Base-by-base conservation (phyloP, 371 early-diverging fungal genomes). In the Mycotypha africana region DNA sequence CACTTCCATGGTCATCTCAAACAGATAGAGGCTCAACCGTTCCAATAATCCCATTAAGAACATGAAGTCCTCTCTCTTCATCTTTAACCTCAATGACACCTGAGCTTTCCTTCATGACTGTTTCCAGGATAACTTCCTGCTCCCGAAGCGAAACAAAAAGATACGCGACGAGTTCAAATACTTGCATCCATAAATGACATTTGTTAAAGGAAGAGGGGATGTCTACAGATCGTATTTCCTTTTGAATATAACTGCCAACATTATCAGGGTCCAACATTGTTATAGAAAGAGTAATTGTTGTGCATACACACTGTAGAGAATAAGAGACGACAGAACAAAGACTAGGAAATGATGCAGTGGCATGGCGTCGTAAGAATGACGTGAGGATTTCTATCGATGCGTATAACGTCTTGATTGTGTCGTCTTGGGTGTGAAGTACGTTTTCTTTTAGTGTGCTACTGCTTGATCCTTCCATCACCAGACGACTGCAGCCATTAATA, bases 291-390 rank as follows among this genome's bases (percentile, higher is more conserved):
- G 45, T 40, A 26, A 42, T 42, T 9, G 33, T 53, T n/a, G 44
- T 44, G 33, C 53, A 53, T 42, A 46, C 42, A 32, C 43, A 53
- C 35, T 54, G 45, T 21, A 54, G 32, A 45, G 40, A 54, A 38
- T 40, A 48, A 2, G 45, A 47, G 4, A 41, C 11, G 28, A 45
- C 40, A 20, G 38, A 26, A 26, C 49, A 55, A 45, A 49, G 45
- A 15, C 45, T 49, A 11, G 55, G 34, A 55, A 49, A 55, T 8
- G 55, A 54, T 2, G 49, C 49, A 45, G 31, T 14, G 14, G 36
- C 25, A 14, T 54, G 45, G 14, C 49, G 39, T 16, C 41, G 49
- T 21, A 54, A 26, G 33, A 55, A 33, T 40, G 47, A 24, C 45
- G 39, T 44, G 34, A 51, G 19, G 14, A 51, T n/a, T 51, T 51